These are phyloP conservation scores for Nakazawaea anatomiae DNA, from an alignment of 805 yeast genomes.

Conservation along the genomic window DNA sequence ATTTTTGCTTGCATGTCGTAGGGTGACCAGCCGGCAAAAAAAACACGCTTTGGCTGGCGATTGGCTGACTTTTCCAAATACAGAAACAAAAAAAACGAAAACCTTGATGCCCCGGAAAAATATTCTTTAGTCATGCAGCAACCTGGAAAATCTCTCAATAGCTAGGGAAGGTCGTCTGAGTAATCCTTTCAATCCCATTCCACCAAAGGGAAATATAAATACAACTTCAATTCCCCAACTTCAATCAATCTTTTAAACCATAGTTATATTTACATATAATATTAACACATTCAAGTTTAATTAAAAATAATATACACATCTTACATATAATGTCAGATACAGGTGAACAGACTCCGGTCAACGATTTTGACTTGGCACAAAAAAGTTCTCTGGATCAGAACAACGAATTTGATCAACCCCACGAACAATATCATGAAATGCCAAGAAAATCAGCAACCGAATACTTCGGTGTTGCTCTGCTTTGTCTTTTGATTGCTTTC, in stretches of 20 bases:
- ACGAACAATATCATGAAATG: constrained; percentile 10
- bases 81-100: background rate
- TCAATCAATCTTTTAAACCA: background rate
- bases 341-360: constrained; percentile 10
- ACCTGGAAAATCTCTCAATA: background rate
- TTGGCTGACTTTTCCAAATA: background rate
- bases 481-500: constrained; percentile 57
- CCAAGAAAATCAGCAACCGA: constrained; percentile 19
- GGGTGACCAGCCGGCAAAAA: background rate
- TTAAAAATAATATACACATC: background rate
- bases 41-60: background rate
- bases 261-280: background rate
- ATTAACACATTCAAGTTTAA: background rate
- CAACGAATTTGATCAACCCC: background rate
- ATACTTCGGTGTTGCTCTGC: constrained; percentile 21
- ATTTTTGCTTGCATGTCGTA: constrained; percentile 6
- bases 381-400: background rate
- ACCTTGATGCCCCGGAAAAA: constrained; percentile 6
- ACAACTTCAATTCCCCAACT: background rate
- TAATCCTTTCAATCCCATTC: background rate
- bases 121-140: background rate
- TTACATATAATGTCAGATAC: constrained; percentile 1
- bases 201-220: background rate
- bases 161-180: background rate
- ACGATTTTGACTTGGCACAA: constrained; percentile 7